These are phyloP conservation scores for Pistacia vera DNA, from an alignment of 345 rosid species.

Conservation along the genomic window DNA sequence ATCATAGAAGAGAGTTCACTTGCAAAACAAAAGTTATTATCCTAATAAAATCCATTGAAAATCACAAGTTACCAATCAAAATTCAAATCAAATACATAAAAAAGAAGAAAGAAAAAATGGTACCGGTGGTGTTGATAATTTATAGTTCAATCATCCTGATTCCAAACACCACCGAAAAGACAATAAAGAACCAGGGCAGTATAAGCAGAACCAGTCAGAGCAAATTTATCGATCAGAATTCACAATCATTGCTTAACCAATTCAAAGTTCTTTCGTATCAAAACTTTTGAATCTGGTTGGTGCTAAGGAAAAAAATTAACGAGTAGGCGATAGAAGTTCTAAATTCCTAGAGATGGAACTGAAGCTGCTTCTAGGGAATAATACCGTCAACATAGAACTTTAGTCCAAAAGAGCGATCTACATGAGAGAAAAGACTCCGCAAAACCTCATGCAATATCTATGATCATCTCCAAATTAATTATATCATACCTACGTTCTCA, in stretches of 20 bases:
- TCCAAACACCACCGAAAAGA: neutral
- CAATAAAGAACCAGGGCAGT: neutral
- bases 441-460: neutral
- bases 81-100: neutral
- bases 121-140: neutral
- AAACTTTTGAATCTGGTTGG: neutral
- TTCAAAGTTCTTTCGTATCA: neutral
- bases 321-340: neutral
- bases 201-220: neutral
- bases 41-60: neutral
- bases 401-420: neutral
- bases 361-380: neutral
- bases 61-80: neutral
- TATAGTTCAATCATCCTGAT: neutral
- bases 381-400: neutral
- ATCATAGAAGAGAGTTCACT: neutral
- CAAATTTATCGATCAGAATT: neutral
- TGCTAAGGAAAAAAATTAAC: neutral
- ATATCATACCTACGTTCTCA: neutral
- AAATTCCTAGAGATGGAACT: neutral
- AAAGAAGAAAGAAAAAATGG: neutral
- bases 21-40: neutral
- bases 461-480: neutral
- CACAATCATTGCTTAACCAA: neutral
- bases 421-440: neutral